Evolutionary conservation across 1,284 basidiomycete genomes (phyloP).

Genomic region (Cutaneotrichosporon sp.): DNA sequence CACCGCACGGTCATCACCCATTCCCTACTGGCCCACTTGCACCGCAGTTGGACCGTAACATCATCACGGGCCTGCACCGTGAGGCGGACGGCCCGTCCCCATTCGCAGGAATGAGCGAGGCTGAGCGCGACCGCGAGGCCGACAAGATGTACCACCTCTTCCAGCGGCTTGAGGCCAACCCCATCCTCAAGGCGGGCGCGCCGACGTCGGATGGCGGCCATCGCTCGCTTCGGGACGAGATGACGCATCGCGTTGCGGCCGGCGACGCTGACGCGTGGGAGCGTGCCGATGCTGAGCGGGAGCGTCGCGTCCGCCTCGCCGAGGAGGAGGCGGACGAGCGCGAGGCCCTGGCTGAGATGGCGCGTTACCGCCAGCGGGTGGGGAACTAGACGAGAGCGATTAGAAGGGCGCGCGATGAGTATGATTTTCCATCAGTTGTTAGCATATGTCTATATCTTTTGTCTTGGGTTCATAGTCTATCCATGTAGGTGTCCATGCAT

Average conservation of each 20-base stretch:
- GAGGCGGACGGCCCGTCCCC: constrained; percentile 37
- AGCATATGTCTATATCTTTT: not conserved
- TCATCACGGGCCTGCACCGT: constrained; percentile 68
- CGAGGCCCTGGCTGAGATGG: constrained; percentile 45
- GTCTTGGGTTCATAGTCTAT: not conserved
- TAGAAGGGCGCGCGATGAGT: too few species aligned
- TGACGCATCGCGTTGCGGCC: constrained; percentile 67
- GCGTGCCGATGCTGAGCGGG: constrained; percentile 32
- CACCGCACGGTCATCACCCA: not conserved
- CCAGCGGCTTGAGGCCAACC: constrained; percentile 73
- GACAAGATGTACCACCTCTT: constrained; percentile 87
- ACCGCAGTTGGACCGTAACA: constrained; percentile 60
- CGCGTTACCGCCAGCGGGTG: constrained; percentile 28
- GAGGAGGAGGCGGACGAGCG: constrained; percentile 44
- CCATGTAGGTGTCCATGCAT: not conserved
- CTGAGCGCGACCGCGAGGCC: constrained; percentile 86
- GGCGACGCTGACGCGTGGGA: constrained; percentile 53
- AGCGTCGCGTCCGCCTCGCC: constrained; percentile 35
- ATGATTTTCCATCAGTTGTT: not conserved
- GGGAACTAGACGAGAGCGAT: not conserved
- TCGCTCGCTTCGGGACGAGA: constrained; percentile 56
- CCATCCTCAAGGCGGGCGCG: constrained; percentile 48
- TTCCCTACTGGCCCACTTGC: not conserved
- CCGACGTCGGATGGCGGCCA: constrained; percentile 32
- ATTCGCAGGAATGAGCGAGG: constrained; percentile 71